phyloP scores from a whole-genome alignment of 2,329 filamentous ascomycete species.

The Sporothrix curviconia region DNA sequence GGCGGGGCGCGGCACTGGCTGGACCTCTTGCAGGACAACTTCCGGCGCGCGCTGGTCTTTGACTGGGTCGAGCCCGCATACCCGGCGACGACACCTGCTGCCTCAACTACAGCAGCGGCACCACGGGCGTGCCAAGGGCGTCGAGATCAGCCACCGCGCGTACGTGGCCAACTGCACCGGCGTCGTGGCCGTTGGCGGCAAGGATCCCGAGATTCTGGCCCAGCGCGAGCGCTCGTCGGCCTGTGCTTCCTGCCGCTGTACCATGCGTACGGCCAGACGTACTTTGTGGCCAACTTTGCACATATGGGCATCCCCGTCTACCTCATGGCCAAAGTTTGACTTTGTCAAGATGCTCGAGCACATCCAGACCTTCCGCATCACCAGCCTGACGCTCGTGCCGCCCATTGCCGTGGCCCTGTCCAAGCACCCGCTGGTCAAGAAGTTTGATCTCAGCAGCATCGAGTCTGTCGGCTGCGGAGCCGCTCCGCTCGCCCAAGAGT shows the following conservation, averaged over 20 bases:
- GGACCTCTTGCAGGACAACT: slow-evolving; percentile 45
- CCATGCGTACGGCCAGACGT: slow-evolving; percentile 54
- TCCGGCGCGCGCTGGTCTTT: slow-evolving; percentile 48
- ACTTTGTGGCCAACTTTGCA: slow-evolving; percentile 55
- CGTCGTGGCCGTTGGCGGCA: slow-evolving; percentile 41
- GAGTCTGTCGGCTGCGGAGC: slow-evolving; percentile 57
- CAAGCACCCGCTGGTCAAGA: slow-evolving; percentile 59
- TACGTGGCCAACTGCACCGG: slow-evolving; percentile 66
- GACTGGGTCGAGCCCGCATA: slow-evolving; percentile 54
- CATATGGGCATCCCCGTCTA: slow-evolving; percentile 60
- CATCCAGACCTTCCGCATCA: slow-evolving; percentile 63
- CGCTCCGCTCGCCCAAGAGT: slow-evolving; percentile 58
- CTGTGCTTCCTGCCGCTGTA: slow-evolving; percentile 61
- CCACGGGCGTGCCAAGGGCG: slow-evolving; percentile 77
- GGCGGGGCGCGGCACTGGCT: slow-evolving; percentile 52
- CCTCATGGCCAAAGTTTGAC: slow-evolving; percentile 71
- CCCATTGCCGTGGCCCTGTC: slow-evolving; percentile 68
- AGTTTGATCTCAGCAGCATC: slow-evolving; percentile 63
- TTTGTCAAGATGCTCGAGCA: slow-evolving; percentile 64
- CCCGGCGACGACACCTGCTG: slow-evolving; percentile 52
- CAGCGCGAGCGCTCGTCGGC: slow-evolving; percentile 33
- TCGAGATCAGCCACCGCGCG: slow-evolving; percentile 71
- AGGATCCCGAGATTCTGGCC: slow-evolving; percentile 41
- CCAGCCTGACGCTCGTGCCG: slow-evolving; percentile 60
- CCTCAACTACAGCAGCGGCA: slow-evolving; percentile 74